Conservation (phyloP, 352 stramenopile genomes). For the Hyaloperonospora arabidopsidis region DNA sequence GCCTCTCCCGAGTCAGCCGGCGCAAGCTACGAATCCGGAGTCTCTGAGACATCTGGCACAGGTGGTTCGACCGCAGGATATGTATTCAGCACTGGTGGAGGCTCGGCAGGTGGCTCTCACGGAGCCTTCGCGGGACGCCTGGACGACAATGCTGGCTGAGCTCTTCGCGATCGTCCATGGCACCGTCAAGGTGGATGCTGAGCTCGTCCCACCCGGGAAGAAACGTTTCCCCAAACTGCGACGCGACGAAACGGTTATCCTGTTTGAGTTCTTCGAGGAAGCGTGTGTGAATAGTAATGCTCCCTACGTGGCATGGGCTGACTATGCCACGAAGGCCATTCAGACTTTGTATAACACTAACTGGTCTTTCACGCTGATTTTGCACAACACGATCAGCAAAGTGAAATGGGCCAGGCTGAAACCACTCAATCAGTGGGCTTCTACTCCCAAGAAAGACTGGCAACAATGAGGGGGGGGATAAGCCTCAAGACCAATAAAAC, state of each 20-base stretch:
- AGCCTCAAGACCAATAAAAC: no score
- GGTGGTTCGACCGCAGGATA: no score
- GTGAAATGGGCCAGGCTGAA: neutral
- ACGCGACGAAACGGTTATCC: neutral
- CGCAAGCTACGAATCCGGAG: no score
- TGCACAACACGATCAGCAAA: neutral
- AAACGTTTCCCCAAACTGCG: neutral
- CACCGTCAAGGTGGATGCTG: neutral
- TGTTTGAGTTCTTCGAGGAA: neutral
- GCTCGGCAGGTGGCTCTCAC: no score
- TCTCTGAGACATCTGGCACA: no score
- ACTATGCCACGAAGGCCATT: neutral
- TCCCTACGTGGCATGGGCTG: neutral
- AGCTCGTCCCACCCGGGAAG: neutral
- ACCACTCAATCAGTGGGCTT: constrained; percentile 1
- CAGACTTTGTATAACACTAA: neutral
- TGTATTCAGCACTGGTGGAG: no score
- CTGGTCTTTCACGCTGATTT: constrained; percentile 5
- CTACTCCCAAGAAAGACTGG: no score
- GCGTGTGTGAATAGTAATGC: no score
- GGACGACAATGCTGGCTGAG: neutral
- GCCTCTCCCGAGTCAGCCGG: no score
- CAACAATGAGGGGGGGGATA: no score
- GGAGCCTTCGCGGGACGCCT: neutral
- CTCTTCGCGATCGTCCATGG: neutral